A percentile compares a stretch with the other conserved stretches of the same genome.
phyloP scores from a whole-genome alignment of 306 rosid species.

The Fragaria nilgerrensis region DNA sequence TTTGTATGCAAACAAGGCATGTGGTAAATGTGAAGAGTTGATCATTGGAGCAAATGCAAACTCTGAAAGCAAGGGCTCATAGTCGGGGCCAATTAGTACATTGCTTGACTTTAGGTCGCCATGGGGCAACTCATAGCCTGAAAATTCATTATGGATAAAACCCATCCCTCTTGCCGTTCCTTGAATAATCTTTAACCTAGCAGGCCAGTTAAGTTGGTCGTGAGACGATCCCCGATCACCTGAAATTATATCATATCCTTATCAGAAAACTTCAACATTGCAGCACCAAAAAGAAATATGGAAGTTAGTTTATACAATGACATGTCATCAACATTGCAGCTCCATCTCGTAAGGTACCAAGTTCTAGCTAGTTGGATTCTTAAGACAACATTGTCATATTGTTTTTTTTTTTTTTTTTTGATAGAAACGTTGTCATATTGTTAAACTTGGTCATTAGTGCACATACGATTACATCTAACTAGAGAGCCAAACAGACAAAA shows the following conservation, averaged over 20 bases:
- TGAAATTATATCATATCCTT: constrained; percentile 13
- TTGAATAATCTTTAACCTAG: constrained; percentile 51
- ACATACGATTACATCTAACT: not conserved
- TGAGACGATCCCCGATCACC: constrained; percentile 67
- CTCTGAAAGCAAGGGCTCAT: constrained; percentile 59
- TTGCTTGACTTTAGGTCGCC: constrained; percentile 88
- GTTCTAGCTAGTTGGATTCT: not conserved
- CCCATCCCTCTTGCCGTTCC: constrained; percentile 70
- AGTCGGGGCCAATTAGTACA: constrained; percentile 54
- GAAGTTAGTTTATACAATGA: not conserved
- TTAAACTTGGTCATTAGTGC: not conserved
- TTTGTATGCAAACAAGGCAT: constrained; percentile 57
- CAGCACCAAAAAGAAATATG: not conserved
- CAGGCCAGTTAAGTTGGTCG: constrained; percentile 60
- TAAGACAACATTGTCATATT: too few relatives aligned
- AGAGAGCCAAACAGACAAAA: not conserved
- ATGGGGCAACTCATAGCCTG: constrained; percentile 57
- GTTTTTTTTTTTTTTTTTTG: too few relatives aligned
- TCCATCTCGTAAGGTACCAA: not conserved
- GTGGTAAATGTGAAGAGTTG: constrained; percentile 32
- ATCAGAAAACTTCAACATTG: not conserved
- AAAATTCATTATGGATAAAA: constrained; percentile 43
- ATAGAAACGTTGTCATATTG: too few relatives aligned
- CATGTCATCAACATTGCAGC: not conserved
- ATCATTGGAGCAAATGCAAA: constrained; percentile 50